Base-by-base conservation (phyloP, 352 stramenopile genomes). In the Aphanomyces invadans region DNA sequence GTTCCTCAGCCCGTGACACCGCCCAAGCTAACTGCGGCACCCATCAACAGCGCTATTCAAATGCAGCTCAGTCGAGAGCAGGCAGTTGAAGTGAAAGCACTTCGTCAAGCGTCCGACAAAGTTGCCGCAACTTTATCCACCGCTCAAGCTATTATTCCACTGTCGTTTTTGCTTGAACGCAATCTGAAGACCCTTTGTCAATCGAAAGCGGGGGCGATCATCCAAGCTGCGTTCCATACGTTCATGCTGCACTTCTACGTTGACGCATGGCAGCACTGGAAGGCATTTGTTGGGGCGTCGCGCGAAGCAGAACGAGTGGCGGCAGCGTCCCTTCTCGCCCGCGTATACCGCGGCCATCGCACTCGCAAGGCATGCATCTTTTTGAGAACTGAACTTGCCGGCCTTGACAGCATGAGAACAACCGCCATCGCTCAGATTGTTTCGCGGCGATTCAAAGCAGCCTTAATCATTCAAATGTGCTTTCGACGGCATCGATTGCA, bases 241-340 rank as follows among this genome's bases (percentile, higher is more conserved):
- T 55, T 66, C 25, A 1, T 59, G 3, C 29, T 66, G 17, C 59
- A 66, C 17, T 66, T 66, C 28, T 66, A 57, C 44, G 59, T 19
- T 29, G 59, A 66, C 33, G 59, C 59, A 4, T 66, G 59, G 59
- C 38, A 66, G 21, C 59, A 66, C 46, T 66, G 59, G 59, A 29
- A 53, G 11, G 4, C 28, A 10, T 55, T 38, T 57, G 25, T 66
- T 9, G n/a, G 5, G 9, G 11, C 3, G 12, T 26, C 26, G 3
- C 59, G 59, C 21, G 36, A 23, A 4, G 21, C 5, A 21, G 59
- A 66, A 29, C 59, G 59, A 56, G 29, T 54, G 23, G 59, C 59
- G 2, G 59, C 59, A 5, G 59, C 36, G 12, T 28, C 11, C 7
- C 5, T 66, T 3, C 28, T 66, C 12, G 21, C 23, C 21, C 59